Evolutionary conservation across 2,329 filamentous ascomycete species (phyloP).

Genomic region (Fusarium hainanense): DNA sequence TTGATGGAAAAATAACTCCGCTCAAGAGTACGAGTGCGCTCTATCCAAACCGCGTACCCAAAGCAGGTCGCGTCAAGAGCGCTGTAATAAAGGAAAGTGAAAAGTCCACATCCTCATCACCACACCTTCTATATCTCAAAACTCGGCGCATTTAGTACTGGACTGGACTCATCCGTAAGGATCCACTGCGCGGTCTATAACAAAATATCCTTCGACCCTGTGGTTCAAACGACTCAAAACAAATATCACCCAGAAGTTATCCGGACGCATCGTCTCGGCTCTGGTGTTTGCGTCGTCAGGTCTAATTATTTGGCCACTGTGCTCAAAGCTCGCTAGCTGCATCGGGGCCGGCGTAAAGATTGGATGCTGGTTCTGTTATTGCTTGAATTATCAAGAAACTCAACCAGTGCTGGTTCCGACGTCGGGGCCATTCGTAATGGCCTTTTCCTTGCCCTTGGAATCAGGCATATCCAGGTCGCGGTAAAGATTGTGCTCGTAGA

Average conservation of each 20-base stretch:
- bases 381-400: constrained; percentile 13
- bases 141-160: constrained; percentile 18
- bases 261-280: constrained; percentile 14
- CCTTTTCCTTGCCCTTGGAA: constrained; percentile 43
- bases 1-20: constrained; percentile 41
- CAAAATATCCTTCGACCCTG: constrained; percentile 21
- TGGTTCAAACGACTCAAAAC: constrained; percentile 17
- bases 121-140: constrained; percentile 25
- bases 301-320: constrained; percentile 12
- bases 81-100: constrained; percentile 36
- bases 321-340: constrained; percentile 11
- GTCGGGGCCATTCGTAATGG: constrained; percentile 13
- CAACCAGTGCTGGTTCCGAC: constrained; percentile 47
- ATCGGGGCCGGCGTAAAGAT: constrained; percentile 5
- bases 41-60: constrained; percentile 34
- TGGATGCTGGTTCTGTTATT: constrained; percentile 18
- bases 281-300: constrained; percentile 15
- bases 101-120: constrained; percentile 31
- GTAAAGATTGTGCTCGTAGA: constrained; percentile 74
- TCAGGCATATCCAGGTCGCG: constrained; percentile 56
- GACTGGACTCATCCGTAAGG: constrained; percentile 6
- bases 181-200: constrained; percentile 25
- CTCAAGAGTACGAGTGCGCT: constrained; percentile 33
- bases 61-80: constrained; percentile 30
- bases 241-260: constrained; percentile 19